Evolutionary conservation across 371 early-diverging fungal genomes (phyloP).

Genomic region (Mortierella sp.): DNA sequence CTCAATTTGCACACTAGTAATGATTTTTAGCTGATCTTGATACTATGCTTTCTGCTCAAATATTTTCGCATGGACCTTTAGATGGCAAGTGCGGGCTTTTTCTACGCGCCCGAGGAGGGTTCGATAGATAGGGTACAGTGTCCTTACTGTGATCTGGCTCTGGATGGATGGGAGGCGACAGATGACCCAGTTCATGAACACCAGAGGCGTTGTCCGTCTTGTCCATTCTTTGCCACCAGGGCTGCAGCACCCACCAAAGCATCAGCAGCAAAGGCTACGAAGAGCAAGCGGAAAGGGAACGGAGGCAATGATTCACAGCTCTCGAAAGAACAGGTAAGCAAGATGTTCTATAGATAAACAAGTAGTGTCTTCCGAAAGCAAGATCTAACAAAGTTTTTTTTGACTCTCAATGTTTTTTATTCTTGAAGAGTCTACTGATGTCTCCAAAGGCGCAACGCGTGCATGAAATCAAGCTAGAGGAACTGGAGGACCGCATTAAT

Average conservation of each 20-base stretch:
- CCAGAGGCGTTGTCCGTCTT: slow-evolving; percentile 36
- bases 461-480: slow-evolving; percentile 2
- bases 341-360: background rate
- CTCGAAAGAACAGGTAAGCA: slow-evolving; percentile 15
- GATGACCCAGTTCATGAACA: slow-evolving; percentile 62
- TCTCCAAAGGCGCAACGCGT: slow-evolving; percentile 7
- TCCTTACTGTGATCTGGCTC: slow-evolving; percentile 53
- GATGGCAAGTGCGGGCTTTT: slow-evolving; percentile 63
- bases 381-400: too few relatives aligned
- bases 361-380: too few relatives aligned
- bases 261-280: slow-evolving; percentile 33
- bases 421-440: slow-evolving; percentile 4
- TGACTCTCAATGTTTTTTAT: too few relatives aligned
- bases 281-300: slow-evolving; percentile 15
- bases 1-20: too few relatives aligned
- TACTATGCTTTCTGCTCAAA: too few relatives aligned
- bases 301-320: background rate
- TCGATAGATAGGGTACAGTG: slow-evolving; percentile 55
- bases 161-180: slow-evolving; percentile 61
- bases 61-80: slow-evolving; percentile 14
- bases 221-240: slow-evolving; percentile 51
- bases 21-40: too few relatives aligned
- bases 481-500: background rate
- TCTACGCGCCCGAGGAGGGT: slow-evolving; percentile 53
- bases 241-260: slow-evolving; percentile 59